These are phyloP conservation scores for Colletotrichum gloeosporioides DNA, from an alignment of 2,329 filamentous ascomycete species.

Conservation along the genomic window DNA sequence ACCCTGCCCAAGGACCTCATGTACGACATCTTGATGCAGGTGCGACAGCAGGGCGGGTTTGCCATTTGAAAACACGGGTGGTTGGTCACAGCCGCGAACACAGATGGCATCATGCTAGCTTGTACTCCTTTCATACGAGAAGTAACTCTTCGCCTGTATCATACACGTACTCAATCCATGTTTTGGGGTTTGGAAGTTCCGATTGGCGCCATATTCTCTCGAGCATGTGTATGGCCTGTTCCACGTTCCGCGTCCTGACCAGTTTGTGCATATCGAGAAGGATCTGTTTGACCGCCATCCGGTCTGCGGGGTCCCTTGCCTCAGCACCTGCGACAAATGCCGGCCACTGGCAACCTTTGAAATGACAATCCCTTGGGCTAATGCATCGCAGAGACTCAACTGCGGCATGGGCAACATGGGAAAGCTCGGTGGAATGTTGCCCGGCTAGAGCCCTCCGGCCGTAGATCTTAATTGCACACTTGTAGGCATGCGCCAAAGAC, in stretches of 20 bases:
- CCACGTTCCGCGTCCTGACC: background rate
- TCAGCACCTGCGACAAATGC: background rate
- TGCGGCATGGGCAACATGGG: background rate
- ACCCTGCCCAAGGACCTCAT: slow-evolving; percentile 8
- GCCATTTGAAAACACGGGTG: background rate
- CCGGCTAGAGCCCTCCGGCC: background rate
- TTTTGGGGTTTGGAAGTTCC: background rate
- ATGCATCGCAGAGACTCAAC: background rate
- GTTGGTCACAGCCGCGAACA: background rate
- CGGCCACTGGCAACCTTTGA: background rate
- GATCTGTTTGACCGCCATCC: background rate
- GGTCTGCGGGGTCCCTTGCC: background rate
- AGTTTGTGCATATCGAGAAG: background rate
- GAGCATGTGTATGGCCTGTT: background rate
- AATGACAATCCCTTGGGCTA: background rate
- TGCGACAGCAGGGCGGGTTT: slow-evolving; percentile 1
- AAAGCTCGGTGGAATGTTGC: background rate
- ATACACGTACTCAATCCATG: background rate
- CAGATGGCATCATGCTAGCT: background rate
- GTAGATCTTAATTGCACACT: background rate
- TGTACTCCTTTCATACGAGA: background rate
- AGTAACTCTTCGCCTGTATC: background rate
- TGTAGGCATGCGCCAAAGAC: background rate
- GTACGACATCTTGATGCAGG: slow-evolving; percentile 2
- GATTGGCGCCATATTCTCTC: background rate